Percentiles rank a stretch among this genome's conserved stretches.
Evolutionary conservation across 345 rosid genomes (phyloP).

Genomic region (Boechera divaricarpa): DNA sequence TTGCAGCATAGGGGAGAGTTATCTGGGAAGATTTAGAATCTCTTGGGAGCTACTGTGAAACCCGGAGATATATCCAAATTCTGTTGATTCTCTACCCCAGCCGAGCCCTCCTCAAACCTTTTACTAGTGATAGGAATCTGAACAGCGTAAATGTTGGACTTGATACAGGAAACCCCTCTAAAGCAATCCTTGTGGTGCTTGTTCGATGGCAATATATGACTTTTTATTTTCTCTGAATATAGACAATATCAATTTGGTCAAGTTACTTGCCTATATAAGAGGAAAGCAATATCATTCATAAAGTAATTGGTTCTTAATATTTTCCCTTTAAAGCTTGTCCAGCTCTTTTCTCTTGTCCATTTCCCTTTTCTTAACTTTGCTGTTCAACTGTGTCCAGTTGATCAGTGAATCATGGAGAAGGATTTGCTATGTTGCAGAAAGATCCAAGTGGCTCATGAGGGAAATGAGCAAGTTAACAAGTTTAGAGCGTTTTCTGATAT

Average conservation of each 20-base stretch:
- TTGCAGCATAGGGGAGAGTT: conserved; percentile 63
- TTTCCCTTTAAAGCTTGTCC: neutral
- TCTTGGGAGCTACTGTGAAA: conserved; percentile 87
- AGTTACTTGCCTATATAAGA: conserved; percentile 74
- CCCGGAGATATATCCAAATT: conserved; percentile 93
- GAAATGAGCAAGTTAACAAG: conserved; percentile 66
- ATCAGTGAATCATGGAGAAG: conserved; percentile 81
- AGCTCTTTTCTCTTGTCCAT: conserved; percentile 17
- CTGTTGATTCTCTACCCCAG: conserved; percentile 72
- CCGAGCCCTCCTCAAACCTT: conserved; percentile 64
- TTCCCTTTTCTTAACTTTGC: conserved; percentile 19
- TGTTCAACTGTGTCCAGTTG: conserved; percentile 49
- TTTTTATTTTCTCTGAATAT: conserved; percentile 79
- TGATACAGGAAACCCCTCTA: conserved; percentile 47
- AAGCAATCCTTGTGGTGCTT: conserved; percentile 45
- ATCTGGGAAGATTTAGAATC: conserved; percentile 71
- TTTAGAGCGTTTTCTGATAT: conserved; percentile 75
- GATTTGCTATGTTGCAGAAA: conserved; percentile 54
- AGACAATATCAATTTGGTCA: conserved; percentile 88
- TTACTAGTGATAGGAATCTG: conserved; percentile 49
- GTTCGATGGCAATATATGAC: conserved; percentile 83
- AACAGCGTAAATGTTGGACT: conserved; percentile 36
- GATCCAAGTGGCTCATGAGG: conserved; percentile 49
- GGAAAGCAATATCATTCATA: conserved; percentile 84
- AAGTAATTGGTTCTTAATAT: conserved; percentile 56